phyloP scores from a whole-genome alignment of 371 early-diverging fungal genomes.

The Mucor mucedo region DNA sequence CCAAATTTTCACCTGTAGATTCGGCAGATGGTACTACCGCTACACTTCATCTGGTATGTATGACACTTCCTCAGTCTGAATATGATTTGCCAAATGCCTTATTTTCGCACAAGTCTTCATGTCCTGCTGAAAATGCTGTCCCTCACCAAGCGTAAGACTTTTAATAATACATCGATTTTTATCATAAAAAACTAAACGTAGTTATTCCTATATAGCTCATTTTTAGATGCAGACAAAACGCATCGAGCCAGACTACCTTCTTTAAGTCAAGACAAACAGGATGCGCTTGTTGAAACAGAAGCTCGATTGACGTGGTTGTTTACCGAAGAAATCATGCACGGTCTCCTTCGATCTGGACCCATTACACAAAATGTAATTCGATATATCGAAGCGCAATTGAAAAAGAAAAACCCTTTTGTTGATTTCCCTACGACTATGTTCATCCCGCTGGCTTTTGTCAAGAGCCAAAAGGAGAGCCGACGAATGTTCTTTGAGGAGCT shows the following conservation, averaged over 20 bases:
- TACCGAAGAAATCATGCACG: constrained; percentile 81
- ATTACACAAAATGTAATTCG: constrained; percentile 59
- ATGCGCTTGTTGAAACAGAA: constrained; percentile 66
- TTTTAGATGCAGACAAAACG: constrained; percentile 35
- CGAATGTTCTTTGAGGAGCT: constrained; percentile 66
- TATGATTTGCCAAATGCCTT: constrained; percentile 42
- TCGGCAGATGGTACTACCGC: constrained; percentile 76
- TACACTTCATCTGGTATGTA: constrained; percentile 66
- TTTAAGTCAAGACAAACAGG: constrained; percentile 58
- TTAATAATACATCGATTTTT: not conserved
- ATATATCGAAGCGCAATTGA: constrained; percentile 66
- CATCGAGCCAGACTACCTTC: constrained; percentile 47
- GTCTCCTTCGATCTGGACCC: constrained; percentile 63
- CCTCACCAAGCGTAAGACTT: constrained; percentile 40
- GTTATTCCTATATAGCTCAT: constrained; percentile 23
- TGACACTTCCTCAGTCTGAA: constrained; percentile 62
- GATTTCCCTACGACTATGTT: constrained; percentile 68
- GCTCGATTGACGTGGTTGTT: constrained; percentile 67
- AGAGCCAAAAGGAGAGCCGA: constrained; percentile 51
- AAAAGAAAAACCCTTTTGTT: constrained; percentile 68
- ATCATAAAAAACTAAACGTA: not conserved
- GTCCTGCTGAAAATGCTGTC: constrained; percentile 32
- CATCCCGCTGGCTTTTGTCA: constrained; percentile 68
- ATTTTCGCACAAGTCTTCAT: constrained; percentile 34
- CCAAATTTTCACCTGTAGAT: constrained; percentile 66